These are phyloP conservation scores for Fusarium liriodendri DNA, from an alignment of 2,329 filamentous ascomycete species.

Conservation along the genomic window DNA sequence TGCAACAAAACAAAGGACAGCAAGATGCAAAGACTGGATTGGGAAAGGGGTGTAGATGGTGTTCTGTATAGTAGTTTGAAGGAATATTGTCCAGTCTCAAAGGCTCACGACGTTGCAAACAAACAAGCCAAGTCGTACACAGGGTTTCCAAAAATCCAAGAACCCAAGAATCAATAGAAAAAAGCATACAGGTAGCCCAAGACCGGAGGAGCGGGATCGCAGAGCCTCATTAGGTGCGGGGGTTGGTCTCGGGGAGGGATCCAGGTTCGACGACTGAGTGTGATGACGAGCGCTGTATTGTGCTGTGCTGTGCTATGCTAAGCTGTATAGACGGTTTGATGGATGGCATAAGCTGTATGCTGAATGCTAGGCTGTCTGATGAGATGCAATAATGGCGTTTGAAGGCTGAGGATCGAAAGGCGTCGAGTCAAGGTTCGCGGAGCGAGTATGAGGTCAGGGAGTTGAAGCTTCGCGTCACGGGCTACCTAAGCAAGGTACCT, in stretches of 20 bases:
- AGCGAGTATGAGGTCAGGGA: neutral
- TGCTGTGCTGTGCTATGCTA: neutral
- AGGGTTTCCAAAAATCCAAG: neutral
- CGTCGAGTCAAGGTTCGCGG: neutral
- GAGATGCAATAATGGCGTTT: neutral
- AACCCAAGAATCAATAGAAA: neutral
- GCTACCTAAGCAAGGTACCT: neutral
- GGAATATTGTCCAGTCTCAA: neutral
- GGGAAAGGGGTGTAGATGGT: neutral
- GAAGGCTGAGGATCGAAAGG: neutral
- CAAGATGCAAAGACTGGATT: neutral
- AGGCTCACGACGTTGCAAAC: neutral
- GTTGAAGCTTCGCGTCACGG: conserved; percentile 9
- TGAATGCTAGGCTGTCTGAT: neutral
- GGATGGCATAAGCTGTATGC: neutral
- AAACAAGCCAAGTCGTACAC: neutral
- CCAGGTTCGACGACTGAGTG: conserved; percentile 1
- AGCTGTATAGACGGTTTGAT: neutral
- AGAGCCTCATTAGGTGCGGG: neutral
- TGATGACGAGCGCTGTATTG: conserved; percentile 18
- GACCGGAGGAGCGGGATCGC: neutral
- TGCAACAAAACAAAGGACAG: neutral
- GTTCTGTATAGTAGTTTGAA: neutral
- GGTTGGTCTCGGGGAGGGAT: conserved; percentile 25
- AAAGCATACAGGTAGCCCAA: conserved; percentile 20